Evolutionary conservation across 805 yeast species (phyloP).

Genomic region (Candida pseudoglaebosa): DNA sequence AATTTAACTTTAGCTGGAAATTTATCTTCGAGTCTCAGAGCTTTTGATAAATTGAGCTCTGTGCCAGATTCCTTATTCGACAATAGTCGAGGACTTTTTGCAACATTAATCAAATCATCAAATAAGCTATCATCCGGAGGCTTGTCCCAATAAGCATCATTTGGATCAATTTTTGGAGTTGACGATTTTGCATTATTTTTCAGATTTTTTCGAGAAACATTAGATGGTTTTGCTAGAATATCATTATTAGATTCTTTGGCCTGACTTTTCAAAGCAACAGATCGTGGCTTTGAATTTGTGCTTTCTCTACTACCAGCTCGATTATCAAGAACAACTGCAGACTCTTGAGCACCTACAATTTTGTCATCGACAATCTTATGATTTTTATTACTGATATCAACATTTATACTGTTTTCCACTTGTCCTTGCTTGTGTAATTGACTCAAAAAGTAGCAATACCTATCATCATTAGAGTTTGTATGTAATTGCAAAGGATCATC

Average conservation of each 20-base stretch:
- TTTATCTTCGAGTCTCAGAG: neutral
- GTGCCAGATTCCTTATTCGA: neutral
- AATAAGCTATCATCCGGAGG: conserved; percentile 18
- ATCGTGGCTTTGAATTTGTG: too few species aligned
- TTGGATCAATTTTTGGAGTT: conserved; percentile 12
- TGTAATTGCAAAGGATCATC: conserved; percentile 68
- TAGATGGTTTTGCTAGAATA: too few species aligned
- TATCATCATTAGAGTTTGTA: conserved; percentile 14
- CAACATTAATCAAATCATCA: conserved; percentile 8
- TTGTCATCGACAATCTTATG: neutral
- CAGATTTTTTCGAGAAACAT: neutral
- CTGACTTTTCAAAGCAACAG: too few species aligned
- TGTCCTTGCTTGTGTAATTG: neutral
- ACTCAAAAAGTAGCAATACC: conserved; percentile 27
- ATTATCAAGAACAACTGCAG: neutral
- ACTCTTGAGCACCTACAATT: neutral
- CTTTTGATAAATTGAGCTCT: conserved; percentile 2
- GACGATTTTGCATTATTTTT: neutral
- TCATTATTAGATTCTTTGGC: too few species aligned
- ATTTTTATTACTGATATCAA: too few species aligned
- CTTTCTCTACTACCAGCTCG: too few species aligned
- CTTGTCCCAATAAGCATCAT: conserved; percentile 22
- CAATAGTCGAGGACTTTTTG: conserved; percentile 4
- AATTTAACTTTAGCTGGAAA: neutral
- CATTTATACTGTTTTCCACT: neutral